Base-by-base conservation (phyloP, 768 basidiomycete genomes). In the Russula olivacea region DNA sequence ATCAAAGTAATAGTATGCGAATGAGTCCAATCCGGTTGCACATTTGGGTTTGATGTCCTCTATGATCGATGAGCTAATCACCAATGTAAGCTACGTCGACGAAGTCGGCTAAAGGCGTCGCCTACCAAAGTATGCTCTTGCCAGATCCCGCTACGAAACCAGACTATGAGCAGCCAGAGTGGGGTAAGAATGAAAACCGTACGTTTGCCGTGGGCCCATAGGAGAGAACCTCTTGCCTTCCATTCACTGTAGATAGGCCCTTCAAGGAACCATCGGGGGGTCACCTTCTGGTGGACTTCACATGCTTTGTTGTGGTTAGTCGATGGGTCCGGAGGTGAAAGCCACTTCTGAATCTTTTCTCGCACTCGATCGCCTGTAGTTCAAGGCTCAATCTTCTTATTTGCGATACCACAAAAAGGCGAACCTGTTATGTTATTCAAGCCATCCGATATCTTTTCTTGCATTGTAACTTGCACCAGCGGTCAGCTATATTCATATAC, bases 121-220 rank as follows among this genome's bases (percentile, higher is more conserved):
- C 51, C 7, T 19, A 60, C 59, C 59, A 60, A 23, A 60, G 51
- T 11, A 61, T 19, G 17, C 52, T 61, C 11, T 61, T 61, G 7
- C 59, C 59, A 1, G 59, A 61, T 8, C 59, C 59, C 32, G 59
- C 59, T 61, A 14, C 1, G 1, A 45, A 25, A 25, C 9, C n/a
- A 36, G 15, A 11, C 3, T 43, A 48, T 47, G 28, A 54, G 45
- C 17, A 3, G 21, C 17, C 32, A 1, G 9, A 3, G 1, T 15
- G 19, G 0, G n/a, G 5, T 21, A 12, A 11, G 9, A 0, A 23
- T 2, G 19, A 11, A 15, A 36, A 19, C 23, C 43, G 2, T 55
- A 61, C 59, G 59, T 10, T 61, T 61, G 7, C 59, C 59, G 5
- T 54, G 53, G 2, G 15, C 15, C 59, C 59, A 54, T 9, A 53